phyloP scores from a whole-genome alignment of 768 basidiomycete species.

The Asterophora parasitica region DNA sequence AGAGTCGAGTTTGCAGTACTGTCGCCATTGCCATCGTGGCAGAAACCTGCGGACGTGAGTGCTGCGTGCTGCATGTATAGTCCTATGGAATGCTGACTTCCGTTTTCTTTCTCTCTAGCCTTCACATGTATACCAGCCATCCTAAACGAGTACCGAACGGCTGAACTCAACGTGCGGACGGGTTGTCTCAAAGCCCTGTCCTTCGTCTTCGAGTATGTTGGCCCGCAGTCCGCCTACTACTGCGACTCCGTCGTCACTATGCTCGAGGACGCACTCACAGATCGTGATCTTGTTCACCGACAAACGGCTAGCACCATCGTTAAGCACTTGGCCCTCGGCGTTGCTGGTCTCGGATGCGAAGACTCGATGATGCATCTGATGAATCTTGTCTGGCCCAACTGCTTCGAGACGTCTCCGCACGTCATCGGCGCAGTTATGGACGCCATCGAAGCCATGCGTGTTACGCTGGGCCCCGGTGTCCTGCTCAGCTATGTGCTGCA shows the following conservation, averaged over 20 bases:
- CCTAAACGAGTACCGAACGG: conserved; percentile 96
- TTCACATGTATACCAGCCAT: conserved; percentile 99
- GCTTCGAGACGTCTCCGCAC: conserved; percentile 97
- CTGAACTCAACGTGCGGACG: conserved; percentile 96
- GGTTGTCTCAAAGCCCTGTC: conserved; percentile 98
- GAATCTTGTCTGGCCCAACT: conserved; percentile 99
- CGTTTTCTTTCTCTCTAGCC: conserved; percentile 37
- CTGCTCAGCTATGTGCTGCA: conserved; percentile 90
- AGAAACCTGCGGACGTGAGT: conserved; percentile 81
- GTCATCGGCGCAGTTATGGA: conserved; percentile 99
- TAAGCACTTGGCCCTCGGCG: conserved; percentile 95
- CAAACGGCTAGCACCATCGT: conserved; percentile 98
- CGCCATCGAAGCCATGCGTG: conserved; percentile 95
- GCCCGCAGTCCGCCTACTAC: conserved; percentile 94
- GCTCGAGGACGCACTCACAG: conserved; percentile 97
- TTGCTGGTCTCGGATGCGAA: conserved; percentile 95
- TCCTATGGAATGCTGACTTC: not conserved
- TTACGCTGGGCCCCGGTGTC: conserved; percentile 91
- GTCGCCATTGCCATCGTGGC: conserved; percentile 97
- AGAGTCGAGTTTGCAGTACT: conserved; percentile 96
- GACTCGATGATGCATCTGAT: conserved; percentile 97
- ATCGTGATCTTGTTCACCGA: conserved; percentile 96
- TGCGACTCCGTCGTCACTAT: conserved; percentile 96
- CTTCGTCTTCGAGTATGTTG: conserved; percentile 99
- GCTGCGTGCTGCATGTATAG: not conserved